phyloP scores from a whole-genome alignment of 1,284 basidiomycete genomes.

The Cutaneotrichosporon daszewskae region DNA sequence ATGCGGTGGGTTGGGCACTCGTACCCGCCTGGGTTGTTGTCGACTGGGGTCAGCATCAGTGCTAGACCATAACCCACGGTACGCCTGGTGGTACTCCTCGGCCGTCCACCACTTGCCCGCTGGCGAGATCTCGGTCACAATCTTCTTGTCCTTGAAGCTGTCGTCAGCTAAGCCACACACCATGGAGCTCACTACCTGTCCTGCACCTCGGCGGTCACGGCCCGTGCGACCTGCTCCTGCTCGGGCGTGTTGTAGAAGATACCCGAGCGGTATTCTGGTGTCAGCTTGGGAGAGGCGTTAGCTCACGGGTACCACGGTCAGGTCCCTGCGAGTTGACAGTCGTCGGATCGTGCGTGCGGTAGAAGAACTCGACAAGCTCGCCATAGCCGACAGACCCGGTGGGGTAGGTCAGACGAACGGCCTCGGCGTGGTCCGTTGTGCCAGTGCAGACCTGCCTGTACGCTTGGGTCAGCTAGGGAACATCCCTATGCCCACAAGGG shows the following conservation, averaged over 20 bases:
- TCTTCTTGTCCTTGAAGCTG: conserved; percentile 64
- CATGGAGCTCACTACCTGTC: conserved; percentile 63
- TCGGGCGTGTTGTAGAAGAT: conserved; percentile 78
- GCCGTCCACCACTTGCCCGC: conserved; percentile 73
- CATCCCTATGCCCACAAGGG: conserved; percentile 10
- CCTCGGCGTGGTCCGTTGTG: conserved; percentile 82
- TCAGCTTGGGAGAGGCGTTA: conserved; percentile 17
- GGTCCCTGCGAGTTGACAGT: conserved; percentile 70
- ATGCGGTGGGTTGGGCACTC: conserved; percentile 50
- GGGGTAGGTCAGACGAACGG: conserved; percentile 79
- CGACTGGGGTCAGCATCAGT: conserved; percentile 24
- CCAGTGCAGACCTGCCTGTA: conserved; percentile 79
- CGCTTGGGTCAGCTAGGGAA: conserved; percentile 21
- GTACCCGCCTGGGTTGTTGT: conserved; percentile 49
- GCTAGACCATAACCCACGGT: conserved; percentile 46
- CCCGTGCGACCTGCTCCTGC: conserved; percentile 68
- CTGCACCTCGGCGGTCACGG: conserved; percentile 79
- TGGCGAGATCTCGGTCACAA: conserved; percentile 67
- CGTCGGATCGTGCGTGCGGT: conserved; percentile 90
- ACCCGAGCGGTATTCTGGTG: conserved; percentile 80
- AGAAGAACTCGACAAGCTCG: conserved; percentile 88
- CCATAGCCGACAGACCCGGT: conserved; percentile 68
- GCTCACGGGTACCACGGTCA: conserved; percentile 71
- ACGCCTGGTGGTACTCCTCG: conserved; percentile 78
- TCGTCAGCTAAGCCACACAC: conserved; percentile 29